Evolutionary conservation across 83 land plant genomes (phyloP).

Genomic region (Picea mariana): DNA sequence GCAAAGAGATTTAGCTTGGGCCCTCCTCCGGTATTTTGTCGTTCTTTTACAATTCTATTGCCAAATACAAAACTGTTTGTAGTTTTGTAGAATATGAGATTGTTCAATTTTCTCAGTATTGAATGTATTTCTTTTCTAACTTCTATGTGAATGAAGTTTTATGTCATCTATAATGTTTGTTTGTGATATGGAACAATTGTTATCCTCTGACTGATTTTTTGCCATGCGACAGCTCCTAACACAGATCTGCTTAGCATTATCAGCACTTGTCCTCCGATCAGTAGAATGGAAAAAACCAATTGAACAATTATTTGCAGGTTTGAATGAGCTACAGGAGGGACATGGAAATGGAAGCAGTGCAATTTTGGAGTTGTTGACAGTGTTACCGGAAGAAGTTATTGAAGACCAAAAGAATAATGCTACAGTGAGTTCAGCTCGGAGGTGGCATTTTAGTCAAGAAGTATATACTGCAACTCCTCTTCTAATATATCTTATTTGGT

Average conservation of each 20-base stretch:
- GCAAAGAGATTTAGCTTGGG: slow-evolving; percentile 82
- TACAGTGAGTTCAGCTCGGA: slow-evolving; percentile 51
- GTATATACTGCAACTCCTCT: slow-evolving; percentile 31
- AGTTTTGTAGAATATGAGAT: neutral
- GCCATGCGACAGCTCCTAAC: slow-evolving; percentile 79
- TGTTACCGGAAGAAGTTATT: slow-evolving; percentile 91
- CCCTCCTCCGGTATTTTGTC: slow-evolving; percentile 76
- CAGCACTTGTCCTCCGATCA: slow-evolving; percentile 83
- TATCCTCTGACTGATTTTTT: neutral
- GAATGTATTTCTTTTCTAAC: neutral
- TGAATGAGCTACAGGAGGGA: slow-evolving; percentile 63
- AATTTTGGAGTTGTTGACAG: slow-evolving; percentile 90
- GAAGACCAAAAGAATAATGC: slow-evolving; percentile 59
- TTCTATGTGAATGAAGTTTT: neutral
- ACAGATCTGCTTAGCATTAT: slow-evolving; percentile 93
- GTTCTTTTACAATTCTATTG: neutral
- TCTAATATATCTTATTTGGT: neutral
- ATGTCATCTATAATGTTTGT: neutral
- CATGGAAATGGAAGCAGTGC: slow-evolving; percentile 81
- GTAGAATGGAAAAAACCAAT: slow-evolving; percentile 79
- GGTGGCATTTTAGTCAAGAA: slow-evolving; percentile 81
- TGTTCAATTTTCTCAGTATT: neutral
- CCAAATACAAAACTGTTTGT: neutral
- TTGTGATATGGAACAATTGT: neutral
- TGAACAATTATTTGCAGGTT: slow-evolving; percentile 77